Conservation (phyloP, 2,329 filamentous ascomycete genomes). For the Spiromastix sp. region DNA sequence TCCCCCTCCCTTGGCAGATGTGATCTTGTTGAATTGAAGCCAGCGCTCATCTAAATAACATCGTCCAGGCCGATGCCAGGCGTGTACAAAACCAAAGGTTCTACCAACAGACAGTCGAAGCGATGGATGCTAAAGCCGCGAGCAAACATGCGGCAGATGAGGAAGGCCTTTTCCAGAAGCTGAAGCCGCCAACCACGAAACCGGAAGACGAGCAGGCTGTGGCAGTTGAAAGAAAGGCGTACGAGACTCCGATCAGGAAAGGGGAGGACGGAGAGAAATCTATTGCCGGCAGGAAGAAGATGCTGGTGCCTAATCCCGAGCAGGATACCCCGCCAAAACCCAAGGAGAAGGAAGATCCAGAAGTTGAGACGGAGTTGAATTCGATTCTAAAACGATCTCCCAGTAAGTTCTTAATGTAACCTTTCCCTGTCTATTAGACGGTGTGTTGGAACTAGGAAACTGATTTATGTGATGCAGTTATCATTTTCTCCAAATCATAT, state of each 20-base stretch:
- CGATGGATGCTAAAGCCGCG: slow-evolving; percentile 40
- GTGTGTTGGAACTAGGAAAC: slow-evolving; percentile 20
- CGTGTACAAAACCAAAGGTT: slow-evolving; percentile 37
- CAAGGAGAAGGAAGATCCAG: slow-evolving; percentile 16
- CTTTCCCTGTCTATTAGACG: neutral
- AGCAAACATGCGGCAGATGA: slow-evolving; percentile 41
- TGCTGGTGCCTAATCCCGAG: slow-evolving; percentile 31
- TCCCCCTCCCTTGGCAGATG: neutral
- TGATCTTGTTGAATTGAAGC: slow-evolving; percentile 1
- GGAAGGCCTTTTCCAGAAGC: slow-evolving; percentile 53
- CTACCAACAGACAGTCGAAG: slow-evolving; percentile 45
- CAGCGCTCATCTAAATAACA: neutral
- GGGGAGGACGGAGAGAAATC: slow-evolving; percentile 37
- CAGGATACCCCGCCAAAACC: slow-evolving; percentile 18
- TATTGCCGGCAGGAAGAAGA: slow-evolving; percentile 45
- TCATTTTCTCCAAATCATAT: slow-evolving; percentile 93
- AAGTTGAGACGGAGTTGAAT: slow-evolving; percentile 61
- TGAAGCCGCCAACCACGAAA: slow-evolving; percentile 59
- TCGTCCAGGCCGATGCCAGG: slow-evolving; percentile 27
- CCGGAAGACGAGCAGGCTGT: slow-evolving; percentile 57
- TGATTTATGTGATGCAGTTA: too few species aligned
- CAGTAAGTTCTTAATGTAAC: slow-evolving; percentile 43
- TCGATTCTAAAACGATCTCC: slow-evolving; percentile 74
- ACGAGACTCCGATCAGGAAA: slow-evolving; percentile 31
- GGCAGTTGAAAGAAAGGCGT: slow-evolving; percentile 49